Evolutionary conservation across 2,329 filamentous ascomycete species (phyloP).

Genomic region (Acephala macrosclerotiorum): DNA sequence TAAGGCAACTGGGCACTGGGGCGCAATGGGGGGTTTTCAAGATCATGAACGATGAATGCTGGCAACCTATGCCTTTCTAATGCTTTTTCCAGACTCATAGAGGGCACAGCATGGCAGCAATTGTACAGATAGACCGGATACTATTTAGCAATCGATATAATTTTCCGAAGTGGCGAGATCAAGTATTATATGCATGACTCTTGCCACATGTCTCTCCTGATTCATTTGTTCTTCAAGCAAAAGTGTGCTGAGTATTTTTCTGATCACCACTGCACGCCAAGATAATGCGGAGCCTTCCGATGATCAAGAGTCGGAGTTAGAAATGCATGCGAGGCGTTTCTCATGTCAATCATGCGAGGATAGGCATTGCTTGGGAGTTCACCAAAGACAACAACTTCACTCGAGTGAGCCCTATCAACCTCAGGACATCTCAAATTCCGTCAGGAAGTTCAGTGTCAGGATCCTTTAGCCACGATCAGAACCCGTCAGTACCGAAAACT

Average conservation of each 20-base stretch:
- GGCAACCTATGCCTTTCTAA: background rate
- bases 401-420: background rate
- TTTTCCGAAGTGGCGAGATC: slow-evolving; percentile 8
- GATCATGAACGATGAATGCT: background rate
- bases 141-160: background rate
- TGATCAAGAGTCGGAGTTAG: background rate
- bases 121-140: slow-evolving; percentile 7
- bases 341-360: background rate
- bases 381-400: background rate
- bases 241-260: background rate
- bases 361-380: background rate
- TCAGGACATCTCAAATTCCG: background rate
- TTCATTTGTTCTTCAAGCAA: background rate
- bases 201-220: background rate
- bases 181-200: background rate
- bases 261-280: background rate
- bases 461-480: background rate
- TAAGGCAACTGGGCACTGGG: slow-evolving; percentile 5
- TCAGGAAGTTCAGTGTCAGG: background rate
- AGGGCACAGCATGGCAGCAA: background rate
- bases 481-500: background rate
- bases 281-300: background rate
- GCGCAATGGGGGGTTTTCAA: background rate
- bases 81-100: background rate
- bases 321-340: background rate